Conservation (phyloP, 495 filamentous ascomycete species). For the Rhypophila decipiens region DNA sequence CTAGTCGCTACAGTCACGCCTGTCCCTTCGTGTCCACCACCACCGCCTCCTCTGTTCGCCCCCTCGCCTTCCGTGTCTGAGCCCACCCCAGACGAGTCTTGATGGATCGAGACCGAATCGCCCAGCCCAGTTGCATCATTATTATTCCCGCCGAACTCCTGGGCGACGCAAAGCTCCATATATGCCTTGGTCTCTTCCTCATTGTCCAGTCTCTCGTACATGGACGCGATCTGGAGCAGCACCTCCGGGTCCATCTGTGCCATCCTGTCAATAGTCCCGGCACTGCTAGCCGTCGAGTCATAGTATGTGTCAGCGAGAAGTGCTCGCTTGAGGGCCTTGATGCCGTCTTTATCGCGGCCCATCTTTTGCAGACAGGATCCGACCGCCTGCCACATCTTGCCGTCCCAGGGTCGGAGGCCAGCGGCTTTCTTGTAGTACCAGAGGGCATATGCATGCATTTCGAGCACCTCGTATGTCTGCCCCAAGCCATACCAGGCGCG, state of each 20-base stretch:
- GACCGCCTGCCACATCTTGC: conserved; percentile 98
- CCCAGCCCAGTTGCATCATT: conserved; percentile 27
- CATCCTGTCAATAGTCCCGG: conserved; percentile 26
- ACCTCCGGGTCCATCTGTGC: conserved; percentile 82
- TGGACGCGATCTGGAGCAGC: conserved; percentile 77
- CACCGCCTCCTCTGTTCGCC: conserved; percentile 24
- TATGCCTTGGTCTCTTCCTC: conserved; percentile 76
- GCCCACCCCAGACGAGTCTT: conserved; percentile 40
- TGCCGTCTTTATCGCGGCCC: conserved; percentile 72
- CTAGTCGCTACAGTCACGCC: conserved; percentile 85
- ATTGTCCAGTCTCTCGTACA: conserved; percentile 76
- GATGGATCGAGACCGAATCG: conserved; percentile 43
- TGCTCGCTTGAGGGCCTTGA: conserved; percentile 90
- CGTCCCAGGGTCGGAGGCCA: conserved; percentile 81
- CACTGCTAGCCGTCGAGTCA: conserved; percentile 45
- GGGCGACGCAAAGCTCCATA: conserved; percentile 90
- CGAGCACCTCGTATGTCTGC: conserved; percentile 94
- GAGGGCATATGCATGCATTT: conserved; percentile 93
- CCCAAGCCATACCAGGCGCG: conserved; percentile 98
- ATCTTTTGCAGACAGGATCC: conserved; percentile 86
- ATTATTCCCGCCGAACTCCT: conserved; percentile 60
- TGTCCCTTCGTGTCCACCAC: conserved; percentile 46
- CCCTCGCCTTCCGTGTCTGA: conserved; percentile 46
- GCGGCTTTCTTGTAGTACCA: conserved; percentile 98
- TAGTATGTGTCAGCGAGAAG: conserved; percentile 78